Conservation (phyloP, 2,329 filamentous ascomycete genomes). For the Eurotiales sp. region DNA sequence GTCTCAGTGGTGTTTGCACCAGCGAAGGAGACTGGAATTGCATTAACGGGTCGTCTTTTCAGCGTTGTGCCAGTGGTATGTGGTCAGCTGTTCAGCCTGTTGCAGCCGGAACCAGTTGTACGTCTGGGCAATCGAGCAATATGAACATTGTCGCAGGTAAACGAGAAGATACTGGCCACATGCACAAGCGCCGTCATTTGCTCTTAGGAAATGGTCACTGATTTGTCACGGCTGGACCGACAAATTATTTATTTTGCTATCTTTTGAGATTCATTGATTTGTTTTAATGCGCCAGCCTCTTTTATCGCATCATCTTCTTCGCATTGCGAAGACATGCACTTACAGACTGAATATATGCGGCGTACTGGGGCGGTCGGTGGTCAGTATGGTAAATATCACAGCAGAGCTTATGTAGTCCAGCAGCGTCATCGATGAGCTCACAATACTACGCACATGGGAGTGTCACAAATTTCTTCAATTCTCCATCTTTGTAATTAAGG, state of each 20-base stretch:
- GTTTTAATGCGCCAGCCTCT: no score
- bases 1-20: conserved; percentile 45
- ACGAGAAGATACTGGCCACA: conserved; percentile 15
- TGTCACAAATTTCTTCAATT: no score
- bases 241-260: neutral
- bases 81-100: conserved; percentile 52
- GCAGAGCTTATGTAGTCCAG: no score
- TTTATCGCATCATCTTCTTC: neutral
- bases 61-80: conserved; percentile 58
- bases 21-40: conserved; percentile 59
- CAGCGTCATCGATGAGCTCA: no score
- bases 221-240: neutral
- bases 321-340: neutral
- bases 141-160: conserved; percentile 22
- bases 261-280: no score
- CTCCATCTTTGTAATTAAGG: neutral
- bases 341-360: neutral
- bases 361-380: neutral
- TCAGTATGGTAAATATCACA: neutral
- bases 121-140: conserved; percentile 28
- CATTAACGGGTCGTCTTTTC: conserved; percentile 53
- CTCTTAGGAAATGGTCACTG: neutral
- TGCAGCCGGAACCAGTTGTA: conserved; percentile 55
- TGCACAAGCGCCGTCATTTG: conserved; percentile 12
- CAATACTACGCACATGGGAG: no score